Evolutionary conservation across 129 eudicot species (phyloP).

Genomic region (Solidago caesia): DNA sequence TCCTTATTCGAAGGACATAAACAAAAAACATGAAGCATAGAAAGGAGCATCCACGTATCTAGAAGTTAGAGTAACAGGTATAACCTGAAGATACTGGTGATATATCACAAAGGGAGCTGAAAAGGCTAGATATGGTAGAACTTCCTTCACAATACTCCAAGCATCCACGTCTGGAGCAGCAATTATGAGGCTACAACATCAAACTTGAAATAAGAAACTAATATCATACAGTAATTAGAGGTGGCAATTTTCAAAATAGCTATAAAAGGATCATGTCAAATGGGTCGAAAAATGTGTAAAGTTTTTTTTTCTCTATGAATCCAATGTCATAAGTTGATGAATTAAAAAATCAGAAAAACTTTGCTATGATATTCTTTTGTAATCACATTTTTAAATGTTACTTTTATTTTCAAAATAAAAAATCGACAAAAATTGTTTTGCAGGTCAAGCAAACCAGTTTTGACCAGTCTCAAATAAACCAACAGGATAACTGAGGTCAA

Average conservation of each 20-base stretch:
- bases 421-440: neutral
- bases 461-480: neutral
- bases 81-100: slow-evolving; percentile 88
- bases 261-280: neutral
- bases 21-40: neutral
- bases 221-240: neutral
- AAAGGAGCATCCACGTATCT: neutral
- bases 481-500: slow-evolving; percentile 35
- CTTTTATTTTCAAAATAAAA: too few relatives aligned
- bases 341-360: too few relatives aligned
- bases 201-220: slow-evolving; percentile 11
- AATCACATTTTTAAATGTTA: too few relatives aligned
- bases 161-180: slow-evolving; percentile 87
- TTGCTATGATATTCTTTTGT: too few relatives aligned
- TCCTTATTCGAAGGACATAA: too few relatives aligned
- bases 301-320: neutral
- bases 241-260: neutral
- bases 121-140: slow-evolving; percentile 69
- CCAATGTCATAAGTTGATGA: neutral
- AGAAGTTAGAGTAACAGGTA: slow-evolving; percentile 7
- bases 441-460: neutral
- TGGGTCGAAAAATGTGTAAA: neutral
- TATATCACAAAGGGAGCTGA: slow-evolving; percentile 94
- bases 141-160: slow-evolving; percentile 78
- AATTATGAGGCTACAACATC: slow-evolving; percentile 59